Conservation (phyloP, 2,329 filamentous ascomycete genomes). For the Leptographium procerum region DNA sequence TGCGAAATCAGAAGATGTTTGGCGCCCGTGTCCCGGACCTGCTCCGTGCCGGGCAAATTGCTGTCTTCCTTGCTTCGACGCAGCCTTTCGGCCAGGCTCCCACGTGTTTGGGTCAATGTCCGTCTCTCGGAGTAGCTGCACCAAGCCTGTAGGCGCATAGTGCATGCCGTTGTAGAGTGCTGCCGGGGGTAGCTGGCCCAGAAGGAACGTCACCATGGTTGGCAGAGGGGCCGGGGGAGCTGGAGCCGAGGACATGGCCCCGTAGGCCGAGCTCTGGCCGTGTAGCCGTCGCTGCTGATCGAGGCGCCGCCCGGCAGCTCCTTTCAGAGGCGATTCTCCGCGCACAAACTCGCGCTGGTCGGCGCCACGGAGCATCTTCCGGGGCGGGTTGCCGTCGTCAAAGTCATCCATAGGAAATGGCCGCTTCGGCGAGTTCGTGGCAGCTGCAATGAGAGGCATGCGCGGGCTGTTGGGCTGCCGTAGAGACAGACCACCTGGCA, state of each 20-base stretch:
- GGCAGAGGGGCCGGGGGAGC: conserved; percentile 55
- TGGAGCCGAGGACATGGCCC: conserved; percentile 18
- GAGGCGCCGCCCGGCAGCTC: conserved; percentile 72
- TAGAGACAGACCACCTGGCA: conserved; percentile 17
- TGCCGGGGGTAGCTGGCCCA: conserved; percentile 65
- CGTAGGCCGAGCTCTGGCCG: conserved; percentile 25
- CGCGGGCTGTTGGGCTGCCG: conserved; percentile 9
- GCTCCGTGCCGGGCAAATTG: conserved; percentile 15
- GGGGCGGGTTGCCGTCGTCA: conserved; percentile 59
- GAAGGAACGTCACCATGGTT: conserved; percentile 50
- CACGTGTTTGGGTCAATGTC: conserved; percentile 47
- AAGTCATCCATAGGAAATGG: conserved; percentile 60
- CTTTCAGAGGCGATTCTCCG: conserved; percentile 87
- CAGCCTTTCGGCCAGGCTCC: conserved; percentile 26
- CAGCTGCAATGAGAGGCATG: conserved; percentile 10
- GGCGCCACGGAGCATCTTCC: conserved; percentile 66
- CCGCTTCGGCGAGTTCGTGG: conserved; percentile 48
- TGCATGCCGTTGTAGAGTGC: conserved; percentile 60
- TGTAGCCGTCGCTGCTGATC: conserved; percentile 63
- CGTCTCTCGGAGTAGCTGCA: conserved; percentile 59
- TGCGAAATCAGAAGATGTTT: conserved; percentile 31
- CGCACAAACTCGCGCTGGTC: conserved; percentile 71
- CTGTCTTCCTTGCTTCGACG: conserved; percentile 14
- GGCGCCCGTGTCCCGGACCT: conserved; percentile 16
- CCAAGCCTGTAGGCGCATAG: conserved; percentile 60